Evolutionary conservation across 768 basidiomycete species (phyloP).

Genomic region (Antrodiella citrinella): DNA sequence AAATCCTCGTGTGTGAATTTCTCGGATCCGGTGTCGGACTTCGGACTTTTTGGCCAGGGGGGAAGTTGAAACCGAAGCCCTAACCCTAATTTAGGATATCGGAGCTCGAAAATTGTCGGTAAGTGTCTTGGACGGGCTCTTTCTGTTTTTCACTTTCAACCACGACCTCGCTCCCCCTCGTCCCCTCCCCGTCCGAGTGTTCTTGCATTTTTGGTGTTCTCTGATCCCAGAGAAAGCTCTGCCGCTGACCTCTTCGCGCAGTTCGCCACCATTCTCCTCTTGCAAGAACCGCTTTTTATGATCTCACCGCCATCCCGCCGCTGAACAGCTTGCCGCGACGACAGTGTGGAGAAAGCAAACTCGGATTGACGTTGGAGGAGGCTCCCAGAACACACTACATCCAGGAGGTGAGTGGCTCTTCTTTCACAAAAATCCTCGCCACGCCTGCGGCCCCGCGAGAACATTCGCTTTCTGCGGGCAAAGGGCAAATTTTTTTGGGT

Average conservation of each 20-base stretch:
- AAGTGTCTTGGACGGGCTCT: not conserved
- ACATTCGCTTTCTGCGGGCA: conserved; percentile 11
- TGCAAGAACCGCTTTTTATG: conserved; percentile 17
- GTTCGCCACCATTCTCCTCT: not conserved
- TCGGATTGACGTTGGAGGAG: conserved; percentile 15
- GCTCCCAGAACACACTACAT: conserved; percentile 9
- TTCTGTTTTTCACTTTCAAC: conserved; percentile 7
- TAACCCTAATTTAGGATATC: conserved; percentile 3
- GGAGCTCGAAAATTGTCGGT: conserved; percentile 4
- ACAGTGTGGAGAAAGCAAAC: conserved; percentile 13
- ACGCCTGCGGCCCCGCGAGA: conserved; percentile 10
- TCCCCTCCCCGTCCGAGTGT: conserved; percentile 11
- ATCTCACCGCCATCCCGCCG: conserved; percentile 21
- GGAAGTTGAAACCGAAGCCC: not conserved
- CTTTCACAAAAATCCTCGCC: conserved; percentile 3
- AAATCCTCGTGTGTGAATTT: not conserved
- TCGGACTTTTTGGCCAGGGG: not conserved
- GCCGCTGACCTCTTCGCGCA: not conserved
- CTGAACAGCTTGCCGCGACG: conserved; percentile 13
- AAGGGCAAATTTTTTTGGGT: conserved; percentile 11
- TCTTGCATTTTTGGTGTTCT: conserved; percentile 13
- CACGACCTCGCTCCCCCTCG: conserved; percentile 4
- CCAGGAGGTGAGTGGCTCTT: conserved; percentile 13
- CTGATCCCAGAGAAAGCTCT: conserved; percentile 9
- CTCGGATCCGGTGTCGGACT: not conserved